These are phyloP conservation scores for Xylaria palmicola DNA, from an alignment of 495 filamentous ascomycete species.

Conservation along the genomic window DNA sequence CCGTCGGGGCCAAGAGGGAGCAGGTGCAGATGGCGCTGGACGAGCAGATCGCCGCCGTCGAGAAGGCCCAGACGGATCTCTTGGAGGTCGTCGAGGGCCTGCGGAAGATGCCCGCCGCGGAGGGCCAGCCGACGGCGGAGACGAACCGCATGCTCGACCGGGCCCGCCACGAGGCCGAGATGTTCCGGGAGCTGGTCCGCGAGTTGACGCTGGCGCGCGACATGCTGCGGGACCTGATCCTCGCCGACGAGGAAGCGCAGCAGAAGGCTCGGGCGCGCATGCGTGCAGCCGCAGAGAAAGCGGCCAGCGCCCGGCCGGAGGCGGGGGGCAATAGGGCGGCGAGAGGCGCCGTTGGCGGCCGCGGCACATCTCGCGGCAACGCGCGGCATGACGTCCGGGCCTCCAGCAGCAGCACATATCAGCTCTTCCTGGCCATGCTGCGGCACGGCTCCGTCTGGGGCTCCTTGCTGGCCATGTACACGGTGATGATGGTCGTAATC, in stretches of 20 bases:
- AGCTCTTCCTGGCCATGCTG: background rate
- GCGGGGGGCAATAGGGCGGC: no score
- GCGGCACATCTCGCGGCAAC: background rate
- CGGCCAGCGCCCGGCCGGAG: no score
- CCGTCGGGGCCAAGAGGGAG: background rate
- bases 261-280: background rate
- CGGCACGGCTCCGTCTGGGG: background rate
- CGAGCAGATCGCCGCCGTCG: background rate
- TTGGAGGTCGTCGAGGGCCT: background rate
- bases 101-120: background rate
- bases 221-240: background rate
- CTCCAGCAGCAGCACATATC: background rate
- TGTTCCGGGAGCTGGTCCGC: background rate
- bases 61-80: background rate
- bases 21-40: background rate
- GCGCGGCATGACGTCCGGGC: background rate
- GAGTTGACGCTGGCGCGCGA: background rate
- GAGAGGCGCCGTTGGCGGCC: no score
- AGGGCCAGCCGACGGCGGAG: background rate
- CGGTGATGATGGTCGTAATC: background rate
- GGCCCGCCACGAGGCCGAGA: background rate
- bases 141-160: background rate
- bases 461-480: background rate
- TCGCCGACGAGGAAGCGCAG: background rate
- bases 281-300: no score